A percentile compares a stretch with the other conserved stretches of the same genome.
Evolutionary conservation across 192 early-diverging fungal species (phyloP).

Genomic region (Coemansia reversa): DNA sequence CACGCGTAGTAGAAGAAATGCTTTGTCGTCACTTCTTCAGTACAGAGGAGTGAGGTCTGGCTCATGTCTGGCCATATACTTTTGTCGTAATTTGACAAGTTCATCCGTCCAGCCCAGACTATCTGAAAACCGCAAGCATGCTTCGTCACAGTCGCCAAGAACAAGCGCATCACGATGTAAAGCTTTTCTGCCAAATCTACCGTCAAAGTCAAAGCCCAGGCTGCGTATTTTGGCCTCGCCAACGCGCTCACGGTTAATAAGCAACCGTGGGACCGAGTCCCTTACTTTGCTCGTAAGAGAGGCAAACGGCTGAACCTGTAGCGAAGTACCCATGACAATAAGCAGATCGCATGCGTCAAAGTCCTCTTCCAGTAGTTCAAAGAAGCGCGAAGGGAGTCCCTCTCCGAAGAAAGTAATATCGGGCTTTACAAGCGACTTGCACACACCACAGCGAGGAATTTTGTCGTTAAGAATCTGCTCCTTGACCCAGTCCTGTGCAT

Average conservation of each 20-base stretch:
- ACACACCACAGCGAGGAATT: constrained; percentile 70
- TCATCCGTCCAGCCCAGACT: constrained; percentile 69
- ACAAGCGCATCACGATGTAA: constrained; percentile 75
- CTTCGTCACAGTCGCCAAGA: constrained; percentile 83
- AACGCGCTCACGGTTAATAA: constrained; percentile 86
- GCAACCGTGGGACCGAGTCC: constrained; percentile 70
- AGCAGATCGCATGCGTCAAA: constrained; percentile 78
- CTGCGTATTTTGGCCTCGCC: constrained; percentile 56
- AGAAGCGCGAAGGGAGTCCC: constrained; percentile 76
- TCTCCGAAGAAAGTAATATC: constrained; percentile 98
- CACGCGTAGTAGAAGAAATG: not conserved
- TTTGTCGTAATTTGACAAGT: constrained; percentile 23
- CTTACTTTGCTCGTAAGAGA: constrained; percentile 68
- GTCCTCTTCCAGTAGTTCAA: constrained; percentile 59
- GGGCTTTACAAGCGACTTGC: constrained; percentile 79
- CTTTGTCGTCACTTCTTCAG: not conserved
- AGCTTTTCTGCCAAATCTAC: constrained; percentile 48
- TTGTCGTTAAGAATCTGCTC: constrained; percentile 56
- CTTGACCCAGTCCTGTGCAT: constrained; percentile 50
- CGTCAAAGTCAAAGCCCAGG: constrained; percentile 80
- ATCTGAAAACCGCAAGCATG: constrained; percentile 65
- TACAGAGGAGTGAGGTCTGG: not conserved
- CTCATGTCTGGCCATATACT: constrained; percentile 11
- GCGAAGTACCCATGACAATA: constrained; percentile 91
- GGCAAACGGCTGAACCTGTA: constrained; percentile 91